Evolutionary conservation across 805 yeast genomes (phyloP).

Genomic region (Saccharomycodes ludwigii): DNA sequence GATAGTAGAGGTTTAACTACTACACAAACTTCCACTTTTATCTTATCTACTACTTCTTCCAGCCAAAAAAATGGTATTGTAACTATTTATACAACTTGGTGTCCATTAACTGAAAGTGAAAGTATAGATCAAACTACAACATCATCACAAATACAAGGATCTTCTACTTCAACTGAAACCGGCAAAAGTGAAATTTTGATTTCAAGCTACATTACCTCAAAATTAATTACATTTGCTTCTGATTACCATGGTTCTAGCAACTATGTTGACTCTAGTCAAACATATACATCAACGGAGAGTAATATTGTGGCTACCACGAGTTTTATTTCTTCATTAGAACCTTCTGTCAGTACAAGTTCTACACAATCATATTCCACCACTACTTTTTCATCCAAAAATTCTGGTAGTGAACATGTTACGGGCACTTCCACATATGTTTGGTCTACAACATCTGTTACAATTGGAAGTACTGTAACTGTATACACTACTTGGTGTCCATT

Average conservation of each 20-base stretch:
- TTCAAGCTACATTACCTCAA: slow-evolving; percentile 1
- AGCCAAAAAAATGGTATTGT: slow-evolving; percentile 6
- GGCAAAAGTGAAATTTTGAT: slow-evolving; percentile 4
- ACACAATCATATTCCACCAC: slow-evolving; percentile 3
- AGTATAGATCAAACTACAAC: neutral
- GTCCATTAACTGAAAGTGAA: slow-evolving; percentile 20
- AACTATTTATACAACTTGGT: slow-evolving; percentile 30
- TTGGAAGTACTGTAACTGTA: slow-evolving; percentile 21
- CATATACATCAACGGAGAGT: neutral
- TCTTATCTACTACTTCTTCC: slow-evolving; percentile 6
- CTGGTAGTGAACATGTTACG: neutral
- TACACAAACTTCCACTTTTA: slow-evolving; percentile 16
- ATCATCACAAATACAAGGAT: too few relatives aligned
- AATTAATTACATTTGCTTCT: neutral
- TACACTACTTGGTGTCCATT: slow-evolving; percentile 33
- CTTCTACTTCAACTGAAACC: too few relatives aligned
- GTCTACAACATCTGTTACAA: slow-evolving; percentile 22
- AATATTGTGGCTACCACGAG: neutral
- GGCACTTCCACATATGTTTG: slow-evolving; percentile 12
- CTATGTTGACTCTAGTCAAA: neutral
- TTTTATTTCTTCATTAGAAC: slow-evolving; percentile 11
- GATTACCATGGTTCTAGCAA: neutral
- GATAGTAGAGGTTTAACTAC: too few relatives aligned
- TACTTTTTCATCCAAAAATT: slow-evolving; percentile 2
- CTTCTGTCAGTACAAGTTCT: slow-evolving; percentile 7